These are phyloP conservation scores for Lonicera japonica DNA, from an alignment of 129 eudicot genomes.

Conservation along the genomic window DNA sequence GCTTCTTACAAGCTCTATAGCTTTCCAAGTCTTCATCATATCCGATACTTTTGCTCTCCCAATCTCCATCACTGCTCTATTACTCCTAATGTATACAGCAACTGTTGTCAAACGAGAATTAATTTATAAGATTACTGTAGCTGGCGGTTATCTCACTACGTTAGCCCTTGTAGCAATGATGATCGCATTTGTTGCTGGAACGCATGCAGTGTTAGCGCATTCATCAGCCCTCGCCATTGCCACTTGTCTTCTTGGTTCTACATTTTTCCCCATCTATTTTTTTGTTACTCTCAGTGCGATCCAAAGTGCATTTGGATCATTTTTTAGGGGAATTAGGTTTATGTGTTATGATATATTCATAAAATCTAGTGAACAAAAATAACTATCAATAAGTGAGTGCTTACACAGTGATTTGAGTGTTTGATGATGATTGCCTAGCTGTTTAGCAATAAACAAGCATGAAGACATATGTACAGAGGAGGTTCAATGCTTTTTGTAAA, in stretches of 20 bases:
- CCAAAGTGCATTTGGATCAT: too few species aligned
- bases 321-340: too few species aligned
- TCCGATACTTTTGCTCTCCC: background rate
- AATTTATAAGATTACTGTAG: too few species aligned
- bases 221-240: constrained; percentile 4
- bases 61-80: background rate
- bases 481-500: too few species aligned
- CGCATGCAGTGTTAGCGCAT: background rate
- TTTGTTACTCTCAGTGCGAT: too few species aligned
- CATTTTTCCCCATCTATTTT: background rate
- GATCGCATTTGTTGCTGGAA: constrained; percentile 10
- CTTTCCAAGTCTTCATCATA: constrained; percentile 2
- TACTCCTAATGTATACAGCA: background rate
- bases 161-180: constrained; percentile 3
- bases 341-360: too few species aligned
- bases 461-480: too few species aligned
- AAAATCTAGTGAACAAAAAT: too few species aligned
- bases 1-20: background rate
- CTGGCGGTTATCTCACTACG: background rate
- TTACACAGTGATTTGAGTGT: too few species aligned
- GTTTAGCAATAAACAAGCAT: too few species aligned
- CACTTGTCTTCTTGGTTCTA: background rate
- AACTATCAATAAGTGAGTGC: too few species aligned
- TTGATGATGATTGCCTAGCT: too few species aligned
- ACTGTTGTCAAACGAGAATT: background rate